Evolutionary conservation across 2,329 filamentous ascomycete species (phyloP).

Genomic region (Tolypocladium guangdongense): DNA sequence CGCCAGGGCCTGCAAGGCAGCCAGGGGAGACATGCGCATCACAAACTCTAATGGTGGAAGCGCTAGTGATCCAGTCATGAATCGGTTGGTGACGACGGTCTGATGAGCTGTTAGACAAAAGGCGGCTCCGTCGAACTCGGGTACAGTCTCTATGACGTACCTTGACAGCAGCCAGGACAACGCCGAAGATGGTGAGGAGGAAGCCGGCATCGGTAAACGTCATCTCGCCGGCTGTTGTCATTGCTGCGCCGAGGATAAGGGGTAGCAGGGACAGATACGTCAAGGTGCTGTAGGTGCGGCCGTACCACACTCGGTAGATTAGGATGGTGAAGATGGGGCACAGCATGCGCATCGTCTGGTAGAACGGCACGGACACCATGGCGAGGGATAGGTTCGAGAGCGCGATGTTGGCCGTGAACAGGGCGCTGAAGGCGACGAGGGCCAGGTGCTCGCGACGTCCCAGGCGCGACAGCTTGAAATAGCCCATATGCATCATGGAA

Average conservation of each 20-base stretch:
- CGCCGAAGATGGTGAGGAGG: constrained; percentile 41
- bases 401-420: constrained; percentile 54
- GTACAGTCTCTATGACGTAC: constrained; percentile 14
- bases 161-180: constrained; percentile 44
- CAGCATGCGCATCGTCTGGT: constrained; percentile 52
- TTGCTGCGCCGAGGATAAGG: constrained; percentile 46
- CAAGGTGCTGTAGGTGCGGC: constrained; percentile 40
- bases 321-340: constrained; percentile 51
- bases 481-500: constrained; percentile 37
- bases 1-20: constrained; percentile 41
- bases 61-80: constrained; percentile 50
- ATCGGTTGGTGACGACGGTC: constrained; percentile 52
- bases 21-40: constrained; percentile 51
- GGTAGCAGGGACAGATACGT: constrained; percentile 51
- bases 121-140: not conserved
- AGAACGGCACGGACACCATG: constrained; percentile 55
- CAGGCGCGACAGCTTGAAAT: constrained; percentile 41
- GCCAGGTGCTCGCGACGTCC: constrained; percentile 40
- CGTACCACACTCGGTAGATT: constrained; percentile 47
- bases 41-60: constrained; percentile 49
- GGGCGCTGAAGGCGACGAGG: constrained; percentile 46
- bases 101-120: constrained; percentile 12
- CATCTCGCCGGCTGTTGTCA: constrained; percentile 53
- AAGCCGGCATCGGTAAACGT: constrained; percentile 49
- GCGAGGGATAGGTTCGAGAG: constrained; percentile 52